These are phyloP conservation scores for Thraustochytrium striatum DNA, from an alignment of 352 stramenopile species.

Conservation along the genomic window DNA sequence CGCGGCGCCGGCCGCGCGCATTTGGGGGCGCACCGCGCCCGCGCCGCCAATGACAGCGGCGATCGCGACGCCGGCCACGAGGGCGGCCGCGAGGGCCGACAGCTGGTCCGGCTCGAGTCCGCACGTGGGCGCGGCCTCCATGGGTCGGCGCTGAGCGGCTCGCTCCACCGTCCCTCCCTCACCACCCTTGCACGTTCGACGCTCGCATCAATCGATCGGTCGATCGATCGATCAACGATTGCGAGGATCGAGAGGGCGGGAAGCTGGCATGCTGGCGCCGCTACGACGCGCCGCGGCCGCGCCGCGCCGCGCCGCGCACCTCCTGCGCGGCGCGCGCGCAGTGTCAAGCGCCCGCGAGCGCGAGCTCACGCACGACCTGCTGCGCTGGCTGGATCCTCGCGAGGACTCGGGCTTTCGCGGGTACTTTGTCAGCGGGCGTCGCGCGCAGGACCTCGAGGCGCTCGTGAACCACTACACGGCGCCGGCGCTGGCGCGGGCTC, in stretches of 20 bases:
- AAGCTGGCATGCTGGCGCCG: background rate
- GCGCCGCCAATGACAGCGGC: too few species aligned
- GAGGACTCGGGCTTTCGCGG: constrained; percentile 41
- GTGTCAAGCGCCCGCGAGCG: too few species aligned
- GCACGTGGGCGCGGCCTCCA: too few species aligned
- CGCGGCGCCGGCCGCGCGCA: too few species aligned
- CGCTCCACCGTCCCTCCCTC: too few species aligned
- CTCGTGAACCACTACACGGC: constrained; percentile 95
- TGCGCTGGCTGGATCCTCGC: constrained; percentile 19
- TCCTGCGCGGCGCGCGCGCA: background rate
- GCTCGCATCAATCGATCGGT: background rate
- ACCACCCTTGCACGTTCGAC: background rate
- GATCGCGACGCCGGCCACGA: too few species aligned
- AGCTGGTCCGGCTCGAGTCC: too few species aligned
- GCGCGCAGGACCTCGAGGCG: constrained; percentile 67
- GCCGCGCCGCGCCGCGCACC: background rate
- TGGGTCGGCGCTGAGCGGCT: too few species aligned
- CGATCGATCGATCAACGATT: background rate
- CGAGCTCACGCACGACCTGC: background rate
- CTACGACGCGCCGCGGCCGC: background rate
- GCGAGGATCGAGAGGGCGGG: background rate
- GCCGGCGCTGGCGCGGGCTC: constrained; percentile 82
- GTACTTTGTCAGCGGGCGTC: constrained; percentile 48
- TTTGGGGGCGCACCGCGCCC: too few species aligned
- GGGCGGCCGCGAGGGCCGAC: too few species aligned